Evolutionary conservation across 1,139 yeast species (phyloP).

Genomic region (Taphrina populina): DNA sequence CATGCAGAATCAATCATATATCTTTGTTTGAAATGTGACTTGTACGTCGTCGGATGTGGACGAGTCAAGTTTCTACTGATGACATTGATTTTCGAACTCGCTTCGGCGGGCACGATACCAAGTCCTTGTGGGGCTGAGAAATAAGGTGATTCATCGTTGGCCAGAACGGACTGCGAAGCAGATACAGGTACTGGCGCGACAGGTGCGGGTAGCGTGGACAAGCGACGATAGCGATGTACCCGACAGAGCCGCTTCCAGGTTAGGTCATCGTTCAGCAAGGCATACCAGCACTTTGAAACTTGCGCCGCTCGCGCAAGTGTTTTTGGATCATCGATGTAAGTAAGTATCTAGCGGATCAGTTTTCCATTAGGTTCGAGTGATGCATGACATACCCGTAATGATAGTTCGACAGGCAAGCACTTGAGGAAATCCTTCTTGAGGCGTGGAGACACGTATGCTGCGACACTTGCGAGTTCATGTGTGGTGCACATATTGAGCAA

Average conservation of each 20-base stretch:
- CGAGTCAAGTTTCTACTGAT: constrained; percentile 6
- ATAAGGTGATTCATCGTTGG: constrained; percentile 20
- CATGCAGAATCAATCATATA: constrained; percentile 49
- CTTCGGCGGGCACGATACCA: constrained; percentile 19
- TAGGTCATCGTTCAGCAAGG: constrained; percentile 48
- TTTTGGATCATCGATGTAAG: constrained; percentile 65
- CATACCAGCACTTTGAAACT: constrained; percentile 50
- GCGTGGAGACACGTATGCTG: constrained; percentile 71
- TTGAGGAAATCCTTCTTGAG: constrained; percentile 83
- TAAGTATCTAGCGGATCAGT: constrained; percentile 8
- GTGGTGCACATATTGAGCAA: constrained; percentile 43
- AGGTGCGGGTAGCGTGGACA: constrained; percentile 21
- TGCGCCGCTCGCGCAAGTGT: constrained; percentile 50
- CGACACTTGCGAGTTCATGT: constrained; percentile 72
- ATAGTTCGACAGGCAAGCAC: constrained; percentile 77
- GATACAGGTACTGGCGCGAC: constrained; percentile 1
- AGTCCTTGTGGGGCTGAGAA: constrained; percentile 31
- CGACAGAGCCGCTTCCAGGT: constrained; percentile 50
- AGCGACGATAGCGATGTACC: constrained; percentile 47
- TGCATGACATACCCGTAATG: constrained; percentile 53
- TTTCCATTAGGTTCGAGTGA: background rate
- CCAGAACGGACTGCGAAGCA: constrained; percentile 9
- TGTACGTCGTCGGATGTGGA: constrained; percentile 46
- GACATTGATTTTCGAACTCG: constrained; percentile 17
- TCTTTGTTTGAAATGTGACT: constrained; percentile 50